These are phyloP conservation scores for Asterophora parasitica DNA, from an alignment of 768 basidiomycete species.

Conservation along the genomic window DNA sequence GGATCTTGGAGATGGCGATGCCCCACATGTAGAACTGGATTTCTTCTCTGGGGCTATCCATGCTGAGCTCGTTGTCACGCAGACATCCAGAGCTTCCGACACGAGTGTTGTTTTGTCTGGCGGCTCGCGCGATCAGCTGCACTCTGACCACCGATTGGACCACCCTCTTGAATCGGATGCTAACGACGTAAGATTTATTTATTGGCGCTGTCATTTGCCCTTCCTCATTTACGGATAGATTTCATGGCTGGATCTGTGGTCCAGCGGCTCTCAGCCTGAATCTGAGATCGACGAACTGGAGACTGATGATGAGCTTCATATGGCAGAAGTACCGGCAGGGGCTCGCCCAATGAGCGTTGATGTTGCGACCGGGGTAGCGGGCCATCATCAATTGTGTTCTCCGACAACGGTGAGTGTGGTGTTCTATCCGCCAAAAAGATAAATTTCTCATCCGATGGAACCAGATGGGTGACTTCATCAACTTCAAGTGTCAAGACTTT, in stretches of 20 bases:
- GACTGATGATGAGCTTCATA: too few relatives aligned
- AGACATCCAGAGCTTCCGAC: neutral
- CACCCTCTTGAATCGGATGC: neutral
- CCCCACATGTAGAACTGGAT: conserved; percentile 19
- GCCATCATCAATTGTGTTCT: neutral
- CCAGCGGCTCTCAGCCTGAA: too few relatives aligned
- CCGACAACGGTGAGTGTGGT: neutral
- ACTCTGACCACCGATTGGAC: too few relatives aligned
- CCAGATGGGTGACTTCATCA: neutral
- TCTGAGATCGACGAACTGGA: too few relatives aligned
- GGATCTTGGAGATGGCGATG: conserved; percentile 21
- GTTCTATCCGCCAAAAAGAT: too few relatives aligned
- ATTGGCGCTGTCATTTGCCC: neutral
- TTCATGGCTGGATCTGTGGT: neutral
- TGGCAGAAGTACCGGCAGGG: neutral
- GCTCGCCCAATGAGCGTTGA: neutral
- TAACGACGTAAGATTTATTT: too few relatives aligned
- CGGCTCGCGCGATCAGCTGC: too few relatives aligned
- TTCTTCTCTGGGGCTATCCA: neutral
- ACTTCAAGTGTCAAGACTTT: neutral
- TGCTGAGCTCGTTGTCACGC: conserved; percentile 2
- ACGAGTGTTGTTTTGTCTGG: too few relatives aligned
- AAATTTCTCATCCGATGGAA: neutral
- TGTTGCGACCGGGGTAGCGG: too few relatives aligned
- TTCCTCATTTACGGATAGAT: neutral